Conservation (phyloP, 2,329 filamentous ascomycete genomes). For the Alternaria brassicicola region DNA sequence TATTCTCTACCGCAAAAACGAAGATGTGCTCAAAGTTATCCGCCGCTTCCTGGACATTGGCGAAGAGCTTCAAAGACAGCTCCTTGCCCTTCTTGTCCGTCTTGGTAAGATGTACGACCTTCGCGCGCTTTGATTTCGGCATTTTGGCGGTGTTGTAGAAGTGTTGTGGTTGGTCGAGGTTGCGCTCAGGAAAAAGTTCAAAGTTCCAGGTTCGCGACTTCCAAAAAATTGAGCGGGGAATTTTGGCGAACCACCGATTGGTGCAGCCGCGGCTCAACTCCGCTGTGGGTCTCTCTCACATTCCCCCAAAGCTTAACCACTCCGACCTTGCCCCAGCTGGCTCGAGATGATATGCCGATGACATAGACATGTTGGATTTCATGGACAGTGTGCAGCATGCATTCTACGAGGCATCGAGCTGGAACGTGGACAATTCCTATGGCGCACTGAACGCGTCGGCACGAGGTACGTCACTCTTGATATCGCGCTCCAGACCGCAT, state of each 20-base stretch:
- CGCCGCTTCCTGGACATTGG: constrained; percentile 83
- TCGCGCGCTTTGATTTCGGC: constrained; percentile 95
- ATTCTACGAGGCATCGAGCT: constrained; percentile 84
- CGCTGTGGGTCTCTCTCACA: constrained; percentile 13
- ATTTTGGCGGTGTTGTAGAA: constrained; percentile 60
- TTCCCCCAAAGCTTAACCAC: constrained; percentile 9
- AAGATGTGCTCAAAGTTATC: constrained; percentile 89
- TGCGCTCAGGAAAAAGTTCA: constrained; percentile 35
- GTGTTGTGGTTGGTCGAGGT: constrained; percentile 17
- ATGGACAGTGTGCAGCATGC: constrained; percentile 96
- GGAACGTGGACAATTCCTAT: constrained; percentile 93
- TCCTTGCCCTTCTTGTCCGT: constrained; percentile 95
- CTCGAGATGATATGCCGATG: constrained; percentile 31
- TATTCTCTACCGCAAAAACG: constrained; percentile 93
- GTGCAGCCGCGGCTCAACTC: constrained; percentile 34
- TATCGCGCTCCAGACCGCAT: constrained; percentile 9
- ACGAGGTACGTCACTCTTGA: constrained; percentile 62
- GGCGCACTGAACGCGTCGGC: constrained; percentile 82
- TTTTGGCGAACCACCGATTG: constrained; percentile 41
- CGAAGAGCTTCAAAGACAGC: constrained; percentile 82
- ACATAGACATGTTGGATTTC: constrained; percentile 81
- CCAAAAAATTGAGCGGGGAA: constrained; percentile 39
- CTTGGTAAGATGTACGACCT: constrained; percentile 87
- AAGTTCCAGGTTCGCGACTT: constrained; percentile 20
- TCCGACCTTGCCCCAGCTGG: not conserved